Evolutionary conservation across 768 basidiomycete species (phyloP).

Genomic region (Tulasnella sp.): DNA sequence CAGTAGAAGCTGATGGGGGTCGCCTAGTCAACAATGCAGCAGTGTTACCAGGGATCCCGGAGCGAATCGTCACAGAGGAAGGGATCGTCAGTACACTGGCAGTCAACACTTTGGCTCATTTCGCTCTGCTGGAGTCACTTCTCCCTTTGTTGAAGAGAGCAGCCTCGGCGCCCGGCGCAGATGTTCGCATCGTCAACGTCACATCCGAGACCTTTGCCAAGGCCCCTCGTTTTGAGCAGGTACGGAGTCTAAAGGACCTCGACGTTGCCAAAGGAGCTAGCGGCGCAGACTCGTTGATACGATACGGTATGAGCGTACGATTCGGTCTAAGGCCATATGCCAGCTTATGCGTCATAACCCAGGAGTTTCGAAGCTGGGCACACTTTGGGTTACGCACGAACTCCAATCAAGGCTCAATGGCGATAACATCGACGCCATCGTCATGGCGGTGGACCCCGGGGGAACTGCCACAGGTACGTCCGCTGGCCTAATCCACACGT

Average conservation of each 20-base stretch:
- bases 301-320: not conserved
- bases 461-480: not conserved
- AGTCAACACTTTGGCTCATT: slow-evolving; percentile 39
- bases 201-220: not conserved
- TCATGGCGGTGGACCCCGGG: not conserved
- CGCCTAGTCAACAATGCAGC: slow-evolving; percentile 32
- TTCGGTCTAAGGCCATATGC: not conserved
- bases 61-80: slow-evolving; percentile 6
- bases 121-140: slow-evolving; percentile 42
- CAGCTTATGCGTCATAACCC: not conserved
- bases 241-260: not conserved
- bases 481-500: not conserved
- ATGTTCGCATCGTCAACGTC: slow-evolving; percentile 43
- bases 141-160: slow-evolving; percentile 43
- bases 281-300: not conserved
- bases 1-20: not conserved
- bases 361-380: not conserved
- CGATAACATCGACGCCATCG: not conserved
- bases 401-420: not conserved
- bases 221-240: not conserved
- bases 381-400: not conserved
- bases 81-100: slow-evolving; percentile 1
- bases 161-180: slow-evolving; percentile 35
- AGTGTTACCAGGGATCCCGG: slow-evolving; percentile 37
- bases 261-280: not conserved